These are phyloP conservation scores for Pseudogymnoascus verrucosus DNA, from an alignment of 2,329 filamentous ascomycete genomes.

Conservation along the genomic window DNA sequence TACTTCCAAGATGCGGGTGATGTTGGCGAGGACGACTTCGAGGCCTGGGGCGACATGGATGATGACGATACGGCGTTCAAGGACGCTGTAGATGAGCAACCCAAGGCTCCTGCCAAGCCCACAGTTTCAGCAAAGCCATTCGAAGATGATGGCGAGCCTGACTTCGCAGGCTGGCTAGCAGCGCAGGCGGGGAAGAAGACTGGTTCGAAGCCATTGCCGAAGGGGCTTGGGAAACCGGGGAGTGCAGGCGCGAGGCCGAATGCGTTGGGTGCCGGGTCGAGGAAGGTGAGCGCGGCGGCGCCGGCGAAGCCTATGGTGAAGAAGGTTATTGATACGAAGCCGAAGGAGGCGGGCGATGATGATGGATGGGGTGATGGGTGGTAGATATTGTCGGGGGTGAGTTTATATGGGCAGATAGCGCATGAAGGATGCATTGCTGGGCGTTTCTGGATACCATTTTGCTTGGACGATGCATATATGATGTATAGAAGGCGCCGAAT, in stretches of 20 bases:
- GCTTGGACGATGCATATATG: background rate
- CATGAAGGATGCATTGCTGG: background rate
- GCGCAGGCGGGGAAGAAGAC: constrained; percentile 64
- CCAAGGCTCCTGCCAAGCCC: constrained; percentile 16
- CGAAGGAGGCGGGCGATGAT: constrained; percentile 48
- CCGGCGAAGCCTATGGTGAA: constrained; percentile 33
- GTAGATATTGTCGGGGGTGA: constrained; percentile 29
- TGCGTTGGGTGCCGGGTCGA: constrained; percentile 22
- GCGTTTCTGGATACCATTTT: constrained; percentile 8
- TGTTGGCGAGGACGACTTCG: constrained; percentile 51
- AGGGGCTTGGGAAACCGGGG: constrained; percentile 63
- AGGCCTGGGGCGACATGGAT: constrained; percentile 66
- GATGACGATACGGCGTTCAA: constrained; percentile 46
- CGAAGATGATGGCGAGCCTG: constrained; percentile 80
- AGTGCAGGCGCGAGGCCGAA: constrained; percentile 29
- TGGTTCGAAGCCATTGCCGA: constrained; percentile 62
- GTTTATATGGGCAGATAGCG: constrained; percentile 3
- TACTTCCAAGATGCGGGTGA: constrained; percentile 49
- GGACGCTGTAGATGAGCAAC: constrained; percentile 23
- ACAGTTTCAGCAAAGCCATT: constrained; percentile 43
- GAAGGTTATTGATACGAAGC: constrained; percentile 65
- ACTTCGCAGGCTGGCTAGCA: constrained; percentile 92
- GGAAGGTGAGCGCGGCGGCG: constrained; percentile 20
- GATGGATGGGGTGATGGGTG: constrained; percentile 62
- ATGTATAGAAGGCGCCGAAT: background rate